Conservation (phyloP, 2,329 filamentous ascomycete species). For the Pyricularia grisea region DNA sequence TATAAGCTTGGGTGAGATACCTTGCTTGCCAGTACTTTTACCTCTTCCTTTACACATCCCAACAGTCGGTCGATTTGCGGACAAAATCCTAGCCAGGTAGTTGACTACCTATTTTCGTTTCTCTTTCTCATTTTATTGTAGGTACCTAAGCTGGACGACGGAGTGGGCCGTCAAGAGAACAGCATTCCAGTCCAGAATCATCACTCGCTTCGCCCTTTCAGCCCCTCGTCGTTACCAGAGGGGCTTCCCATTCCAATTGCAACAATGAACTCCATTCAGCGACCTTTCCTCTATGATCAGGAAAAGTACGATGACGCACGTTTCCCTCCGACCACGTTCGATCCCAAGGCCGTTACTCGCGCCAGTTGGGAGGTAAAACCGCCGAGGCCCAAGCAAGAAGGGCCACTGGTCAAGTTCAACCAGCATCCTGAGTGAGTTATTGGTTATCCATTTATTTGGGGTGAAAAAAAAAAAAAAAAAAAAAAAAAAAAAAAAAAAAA, state of each 20-base stretch:
- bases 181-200: neutral
- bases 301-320: slow-evolving; percentile 39
- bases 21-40: neutral
- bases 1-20: neutral
- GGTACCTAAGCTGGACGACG: neutral
- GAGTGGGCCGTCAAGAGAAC: neutral
- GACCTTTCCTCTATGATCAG: slow-evolving; percentile 65
- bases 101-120: neutral
- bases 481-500: too few species aligned
- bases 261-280: slow-evolving; percentile 23
- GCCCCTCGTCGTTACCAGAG: neutral
- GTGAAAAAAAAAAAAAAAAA: too few species aligned
- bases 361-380: slow-evolving; percentile 62
- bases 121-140: neutral
- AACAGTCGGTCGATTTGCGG: neutral
- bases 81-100: neutral
- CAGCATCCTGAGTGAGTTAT: slow-evolving; percentile 69
- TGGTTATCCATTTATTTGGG: neutral
- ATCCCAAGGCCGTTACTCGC: slow-evolving; percentile 77
- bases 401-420: slow-evolving; percentile 75
- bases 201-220: neutral
- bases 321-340: slow-evolving; percentile 53
- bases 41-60: neutral
- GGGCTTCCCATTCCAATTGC: neutral
- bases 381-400: slow-evolving; percentile 53